Base-by-base conservation (phyloP, 1,284 basidiomycete species). In the Cryptococcus sp. region DNA sequence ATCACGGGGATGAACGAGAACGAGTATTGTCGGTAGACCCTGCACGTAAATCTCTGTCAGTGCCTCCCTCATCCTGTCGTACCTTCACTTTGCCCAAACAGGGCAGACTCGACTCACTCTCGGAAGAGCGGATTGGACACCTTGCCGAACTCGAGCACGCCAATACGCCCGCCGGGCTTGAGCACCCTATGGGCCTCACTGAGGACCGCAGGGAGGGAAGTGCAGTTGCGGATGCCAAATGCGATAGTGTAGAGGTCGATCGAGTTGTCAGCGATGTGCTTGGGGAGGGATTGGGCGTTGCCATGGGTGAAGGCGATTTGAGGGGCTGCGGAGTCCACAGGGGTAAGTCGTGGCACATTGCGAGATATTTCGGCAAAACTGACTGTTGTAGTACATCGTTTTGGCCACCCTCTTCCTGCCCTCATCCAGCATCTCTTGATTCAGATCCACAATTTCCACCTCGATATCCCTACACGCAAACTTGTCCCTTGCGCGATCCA, bases 161-260 rank as follows among this genome's bases (percentile, higher is more conserved):
- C 90, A 75, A 99, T 96, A 5, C 86, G 89, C 53, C 93, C 96
- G 64, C 96, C 96, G 0, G 95, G 95, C 77, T 96, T 98, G 52
- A 99, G 83, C 12, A 98, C 93, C 18, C 96, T 85, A 76, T 96
- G 82, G 4, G 96, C 96, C 76, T 98, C 93, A 59, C 82, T 81
- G 44, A 99, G 81, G 16, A 94, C 96, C 23, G 85, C 85, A 11
- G 90, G 87, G 61, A 98, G 85, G 54, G 91, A 91, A 9, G 96
- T 99, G 81, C 91, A 96, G 76, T 99, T 99, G 51, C 96, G 84
- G 66, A 98, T 98, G 36, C 96, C 95, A 72, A 99, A 99, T 0
- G 96, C 93, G 71, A 99, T 98, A 21, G 96, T 99, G 80, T 97
- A 99, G 16, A 98, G 80, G 78, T 99, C 94, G 64, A 96, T 90